A percentile compares a stretch with the other conserved stretches of the same genome.
Conservation (phyloP, 139 green algal species). For the Coccomyxa sp. region DNA sequence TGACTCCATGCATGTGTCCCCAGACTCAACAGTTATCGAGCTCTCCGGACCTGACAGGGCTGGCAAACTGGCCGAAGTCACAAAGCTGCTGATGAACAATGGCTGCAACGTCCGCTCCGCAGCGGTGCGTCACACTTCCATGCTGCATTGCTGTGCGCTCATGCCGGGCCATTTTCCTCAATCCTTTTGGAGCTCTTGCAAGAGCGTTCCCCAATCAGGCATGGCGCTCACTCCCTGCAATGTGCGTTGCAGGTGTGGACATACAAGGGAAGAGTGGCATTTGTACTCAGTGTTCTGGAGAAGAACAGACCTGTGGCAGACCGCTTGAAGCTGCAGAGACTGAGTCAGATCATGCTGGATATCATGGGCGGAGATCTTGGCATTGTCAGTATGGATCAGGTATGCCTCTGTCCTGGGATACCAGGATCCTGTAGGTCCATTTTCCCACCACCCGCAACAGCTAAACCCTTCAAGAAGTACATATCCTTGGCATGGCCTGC, state of each 20-base stretch:
- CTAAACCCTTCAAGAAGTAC: not conserved
- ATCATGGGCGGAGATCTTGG: slow-evolving; percentile 58
- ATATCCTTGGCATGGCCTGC: not conserved
- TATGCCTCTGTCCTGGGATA: slow-evolving; percentile 12
- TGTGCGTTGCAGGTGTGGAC: slow-evolving; percentile 87
- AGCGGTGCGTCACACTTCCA: slow-evolving; percentile 45
- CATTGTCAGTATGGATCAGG: slow-evolving; percentile 56
- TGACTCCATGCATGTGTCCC: slow-evolving; percentile 24
- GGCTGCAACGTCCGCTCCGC: slow-evolving; percentile 81
- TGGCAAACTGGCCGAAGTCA: slow-evolving; percentile 82
- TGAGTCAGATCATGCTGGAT: slow-evolving; percentile 61
- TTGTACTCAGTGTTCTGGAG: slow-evolving; percentile 78
- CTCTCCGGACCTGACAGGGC: slow-evolving; percentile 73
- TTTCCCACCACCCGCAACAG: not conserved
- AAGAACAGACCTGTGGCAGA: slow-evolving; percentile 57
- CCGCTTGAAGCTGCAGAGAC: slow-evolving; percentile 46
- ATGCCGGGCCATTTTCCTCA: not conserved
- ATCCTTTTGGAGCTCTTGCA: not conserved
- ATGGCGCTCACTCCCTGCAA: not conserved
- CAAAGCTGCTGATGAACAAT: slow-evolving; percentile 70
- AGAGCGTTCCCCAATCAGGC: not conserved
- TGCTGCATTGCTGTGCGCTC: not conserved
- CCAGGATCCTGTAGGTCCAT: no score
- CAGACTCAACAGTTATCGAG: slow-evolving; percentile 81
- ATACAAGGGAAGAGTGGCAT: slow-evolving; percentile 64